Evolutionary conservation across 1,284 basidiomycete species (phyloP).

Genomic region (Pisolithus thermaeus): DNA sequence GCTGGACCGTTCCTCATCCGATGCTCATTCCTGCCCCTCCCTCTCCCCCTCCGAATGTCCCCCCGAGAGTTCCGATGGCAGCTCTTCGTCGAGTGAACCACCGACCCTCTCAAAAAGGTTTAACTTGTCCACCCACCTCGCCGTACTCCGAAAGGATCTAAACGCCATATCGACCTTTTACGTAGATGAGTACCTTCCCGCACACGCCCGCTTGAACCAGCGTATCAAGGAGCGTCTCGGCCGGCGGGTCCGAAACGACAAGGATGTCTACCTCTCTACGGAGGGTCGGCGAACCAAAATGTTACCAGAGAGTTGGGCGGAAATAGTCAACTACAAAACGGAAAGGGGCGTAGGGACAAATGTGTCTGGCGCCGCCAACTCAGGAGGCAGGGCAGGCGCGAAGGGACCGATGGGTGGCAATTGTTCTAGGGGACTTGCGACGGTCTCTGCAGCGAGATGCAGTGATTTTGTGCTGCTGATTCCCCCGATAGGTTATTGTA

Average conservation of each 20-base stretch:
- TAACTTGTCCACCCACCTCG: slow-evolving; percentile 50
- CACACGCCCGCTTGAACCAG: slow-evolving; percentile 46
- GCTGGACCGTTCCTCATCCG: slow-evolving; percentile 17
- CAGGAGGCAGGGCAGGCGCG: background rate
- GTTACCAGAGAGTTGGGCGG: slow-evolving; percentile 32
- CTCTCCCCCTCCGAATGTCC: background rate
- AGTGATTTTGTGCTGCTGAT: background rate
- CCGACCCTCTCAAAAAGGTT: slow-evolving; percentile 27
- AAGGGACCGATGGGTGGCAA: background rate
- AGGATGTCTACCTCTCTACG: slow-evolving; percentile 47
- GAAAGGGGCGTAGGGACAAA: background rate
- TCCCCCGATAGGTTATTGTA: slow-evolving; percentile 20
- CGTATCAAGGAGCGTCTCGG: slow-evolving; percentile 64
- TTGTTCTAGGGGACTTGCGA: slow-evolving; percentile 6
- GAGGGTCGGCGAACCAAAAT: slow-evolving; percentile 26
- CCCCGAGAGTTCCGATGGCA: background rate
- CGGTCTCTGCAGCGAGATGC: slow-evolving; percentile 1
- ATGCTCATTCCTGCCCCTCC: background rate
- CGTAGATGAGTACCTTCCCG: slow-evolving; percentile 33
- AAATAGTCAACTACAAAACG: slow-evolving; percentile 31
- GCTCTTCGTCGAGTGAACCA: background rate
- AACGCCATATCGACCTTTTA: slow-evolving; percentile 41
- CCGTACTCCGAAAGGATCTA: slow-evolving; percentile 48
- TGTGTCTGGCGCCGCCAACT: background rate
- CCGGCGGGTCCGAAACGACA: slow-evolving; percentile 59